phyloP scores from a whole-genome alignment of 345 rosid species.

The Garcia nutans region DNA sequence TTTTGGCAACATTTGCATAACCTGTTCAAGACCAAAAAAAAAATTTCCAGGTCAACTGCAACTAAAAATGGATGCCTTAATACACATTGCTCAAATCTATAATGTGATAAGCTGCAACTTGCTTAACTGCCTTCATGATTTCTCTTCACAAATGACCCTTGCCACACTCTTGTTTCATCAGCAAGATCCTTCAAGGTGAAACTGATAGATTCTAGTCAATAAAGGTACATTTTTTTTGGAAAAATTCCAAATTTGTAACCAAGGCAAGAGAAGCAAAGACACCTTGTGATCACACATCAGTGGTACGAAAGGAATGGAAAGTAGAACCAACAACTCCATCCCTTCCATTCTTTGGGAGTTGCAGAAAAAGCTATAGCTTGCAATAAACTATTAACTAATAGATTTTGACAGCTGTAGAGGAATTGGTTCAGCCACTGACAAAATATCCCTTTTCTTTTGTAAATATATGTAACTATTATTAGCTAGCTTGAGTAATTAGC shows the following conservation, averaged over 20 bases:
- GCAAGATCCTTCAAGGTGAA: not conserved
- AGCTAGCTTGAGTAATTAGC: no score
- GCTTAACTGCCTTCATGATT: not conserved
- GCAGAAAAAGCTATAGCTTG: no score
- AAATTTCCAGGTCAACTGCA: not conserved
- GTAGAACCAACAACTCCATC: no score
- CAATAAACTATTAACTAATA: no score
- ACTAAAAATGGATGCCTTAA: not conserved
- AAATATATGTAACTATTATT: no score
- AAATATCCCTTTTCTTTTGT: no score
- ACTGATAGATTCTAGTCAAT: not conserved
- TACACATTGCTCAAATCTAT: not conserved
- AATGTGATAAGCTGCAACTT: not conserved
- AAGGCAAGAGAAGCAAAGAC: not conserved
- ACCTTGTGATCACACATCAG: not conserved
- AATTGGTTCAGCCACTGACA: no score
- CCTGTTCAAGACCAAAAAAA: not conserved
- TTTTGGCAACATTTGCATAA: not conserved
- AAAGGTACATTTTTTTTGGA: not conserved
- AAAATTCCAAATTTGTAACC: not conserved
- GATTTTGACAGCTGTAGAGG: no score
- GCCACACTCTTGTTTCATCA: not conserved
- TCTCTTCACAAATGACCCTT: not conserved
- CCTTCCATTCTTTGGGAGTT: no score
- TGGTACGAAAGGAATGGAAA: not conserved